These are phyloP conservation scores for Rhipidocladum racemiflorum DNA, from an alignment of 176 grass and related monocot genomes.

Conservation along the genomic window DNA sequence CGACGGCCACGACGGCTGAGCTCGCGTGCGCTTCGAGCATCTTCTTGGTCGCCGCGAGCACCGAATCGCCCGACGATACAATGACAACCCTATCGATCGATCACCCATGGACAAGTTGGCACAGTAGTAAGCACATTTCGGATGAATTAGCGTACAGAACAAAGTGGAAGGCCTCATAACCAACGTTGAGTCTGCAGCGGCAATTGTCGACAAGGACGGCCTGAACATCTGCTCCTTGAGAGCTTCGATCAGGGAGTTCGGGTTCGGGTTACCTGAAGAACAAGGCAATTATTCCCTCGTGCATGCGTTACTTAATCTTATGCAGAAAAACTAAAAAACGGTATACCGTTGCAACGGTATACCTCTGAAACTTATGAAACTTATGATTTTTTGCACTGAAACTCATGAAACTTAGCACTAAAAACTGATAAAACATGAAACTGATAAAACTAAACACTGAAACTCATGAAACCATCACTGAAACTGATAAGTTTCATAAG, in stretches of 20 bases:
- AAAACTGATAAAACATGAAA: too few relatives aligned
- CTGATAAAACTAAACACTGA: too few relatives aligned
- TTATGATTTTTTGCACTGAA: too few relatives aligned
- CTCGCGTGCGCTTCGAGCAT: slow-evolving; percentile 63
- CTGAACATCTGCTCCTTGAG: slow-evolving; percentile 66
- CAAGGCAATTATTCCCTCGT: neutral
- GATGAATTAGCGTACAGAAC: neutral
- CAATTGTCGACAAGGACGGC: slow-evolving; percentile 56
- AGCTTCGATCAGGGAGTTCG: slow-evolving; percentile 47
- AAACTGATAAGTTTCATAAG: too few relatives aligned
- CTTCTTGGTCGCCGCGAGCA: slow-evolving; percentile 59
- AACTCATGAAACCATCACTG: too few relatives aligned
- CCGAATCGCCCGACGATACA: slow-evolving; percentile 54
- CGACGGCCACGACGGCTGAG: slow-evolving; percentile 53
- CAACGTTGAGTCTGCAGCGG: slow-evolving; percentile 54
- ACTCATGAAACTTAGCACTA: too few relatives aligned
- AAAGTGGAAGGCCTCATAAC: neutral
- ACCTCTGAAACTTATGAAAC: too few relatives aligned
- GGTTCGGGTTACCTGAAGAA: neutral
- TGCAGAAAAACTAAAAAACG: too few relatives aligned
- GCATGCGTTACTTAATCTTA: neutral
- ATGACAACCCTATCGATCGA: slow-evolving; percentile 44
- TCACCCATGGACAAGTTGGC: neutral
- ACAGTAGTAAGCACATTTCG: neutral
- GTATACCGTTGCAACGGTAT: too few relatives aligned